Percentiles rank a stretch among this genome's conserved stretches.
Evolutionary conservation across 2,329 filamentous ascomycete species (phyloP).

Genomic region (Dichotomopilus funicola): DNA sequence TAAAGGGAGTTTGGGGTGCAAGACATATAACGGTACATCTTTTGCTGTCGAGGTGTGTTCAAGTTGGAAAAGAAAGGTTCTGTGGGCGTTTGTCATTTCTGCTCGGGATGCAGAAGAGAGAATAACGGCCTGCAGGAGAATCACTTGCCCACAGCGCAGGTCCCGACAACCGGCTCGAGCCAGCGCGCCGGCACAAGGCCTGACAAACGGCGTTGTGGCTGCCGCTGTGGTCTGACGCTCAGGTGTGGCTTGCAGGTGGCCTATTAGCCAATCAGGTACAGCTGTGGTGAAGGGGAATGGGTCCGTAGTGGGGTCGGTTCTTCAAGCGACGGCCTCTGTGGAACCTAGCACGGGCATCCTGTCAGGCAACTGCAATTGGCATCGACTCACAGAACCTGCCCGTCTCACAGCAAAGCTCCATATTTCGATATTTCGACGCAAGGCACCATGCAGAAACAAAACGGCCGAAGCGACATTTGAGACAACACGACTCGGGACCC

Average conservation of each 20-base stretch:
- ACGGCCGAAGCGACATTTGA: neutral
- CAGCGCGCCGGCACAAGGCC: neutral
- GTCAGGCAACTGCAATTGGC: no score
- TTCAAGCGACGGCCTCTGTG: neutral
- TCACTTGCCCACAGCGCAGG: neutral
- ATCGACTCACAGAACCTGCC: neutral
- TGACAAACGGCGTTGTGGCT: neutral
- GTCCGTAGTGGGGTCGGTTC: neutral
- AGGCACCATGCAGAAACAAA: neutral
- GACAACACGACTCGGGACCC: neutral
- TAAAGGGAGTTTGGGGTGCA: neutral
- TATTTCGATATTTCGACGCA: constrained; percentile 1
- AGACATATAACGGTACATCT: neutral
- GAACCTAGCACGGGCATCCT: no score
- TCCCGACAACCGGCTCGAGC: neutral
- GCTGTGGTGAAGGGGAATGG: neutral
- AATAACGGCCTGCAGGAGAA: neutral
- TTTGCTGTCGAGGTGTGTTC: neutral
- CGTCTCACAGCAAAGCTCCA: neutral
- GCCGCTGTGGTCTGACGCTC: neutral
- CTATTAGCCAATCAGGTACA: neutral
- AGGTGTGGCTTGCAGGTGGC: neutral
- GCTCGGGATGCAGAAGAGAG: neutral
- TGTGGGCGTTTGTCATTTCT: neutral
- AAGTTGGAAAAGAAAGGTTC: neutral